Evolutionary conservation across 441 rosid genomes (phyloP), one percentile per base, ranked within the genome.

Genomic region (Arabidopsis hybrid): DNA sequence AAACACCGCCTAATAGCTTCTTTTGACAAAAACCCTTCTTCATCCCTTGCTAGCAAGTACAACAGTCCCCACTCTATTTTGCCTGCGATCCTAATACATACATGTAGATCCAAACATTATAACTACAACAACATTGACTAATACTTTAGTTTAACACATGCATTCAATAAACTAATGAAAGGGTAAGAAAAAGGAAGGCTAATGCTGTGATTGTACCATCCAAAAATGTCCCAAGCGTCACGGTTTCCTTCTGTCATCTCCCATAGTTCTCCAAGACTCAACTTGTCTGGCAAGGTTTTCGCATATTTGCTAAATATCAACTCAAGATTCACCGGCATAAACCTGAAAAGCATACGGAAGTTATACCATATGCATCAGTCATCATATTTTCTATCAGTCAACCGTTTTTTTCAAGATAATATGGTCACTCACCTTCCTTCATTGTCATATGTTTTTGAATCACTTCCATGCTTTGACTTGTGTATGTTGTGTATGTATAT

Each of bases 391-490:
- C 8, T 11, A 35, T 34, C 9, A 4, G 8, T 14, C 8, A 51
- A 45, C 65, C 26, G 14, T 21, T 14, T 0, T 12, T 34, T 70
- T 83, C 40, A 11, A n/a, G 7, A 46, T 50, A 18, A 21, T 21
- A 8, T 9, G 50, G 34, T 32, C 38, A 60, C 63, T 0, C 26
- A 77, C 95, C 97, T 87, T 75, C 98, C 98, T 84, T 92, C 98
- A 0, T 86, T 85, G 83, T 91, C 99, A 18, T 89, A 91, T 6
- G 87, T 79, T 31, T 79, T 87, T 0, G 88, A 82, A 71, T 85
- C 98, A 16, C 98, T 91, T 7, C 98, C 97, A n/a, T 92, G 97
- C 81, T 91, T 91, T 38, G 84, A 84, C 74, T 71, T 92, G 85
- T 95, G 97, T 60, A 95, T 91, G 81, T 92, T 95, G 72, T 69